A percentile compares a stretch with the other conserved stretches of the same genome.
phyloP scores from a whole-genome alignment of 306 rosid species.

The Vicia villosa region DNA sequence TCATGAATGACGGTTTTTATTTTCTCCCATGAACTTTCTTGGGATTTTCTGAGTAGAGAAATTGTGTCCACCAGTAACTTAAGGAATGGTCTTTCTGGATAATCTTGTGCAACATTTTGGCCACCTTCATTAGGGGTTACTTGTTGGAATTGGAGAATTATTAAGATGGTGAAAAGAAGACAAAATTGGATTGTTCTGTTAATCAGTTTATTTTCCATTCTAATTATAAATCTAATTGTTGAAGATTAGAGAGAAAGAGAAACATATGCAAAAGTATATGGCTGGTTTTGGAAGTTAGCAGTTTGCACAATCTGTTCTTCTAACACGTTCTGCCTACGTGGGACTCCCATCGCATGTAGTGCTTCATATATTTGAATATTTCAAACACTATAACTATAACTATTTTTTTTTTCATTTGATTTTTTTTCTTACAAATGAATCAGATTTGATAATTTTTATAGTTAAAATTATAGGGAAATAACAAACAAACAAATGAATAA shows the following conservation, averaged over 20 bases:
- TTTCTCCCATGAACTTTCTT: constrained; percentile 55
- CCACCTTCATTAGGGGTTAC: constrained; percentile 42
- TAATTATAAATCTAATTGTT: neutral
- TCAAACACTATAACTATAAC: constrained; percentile 37
- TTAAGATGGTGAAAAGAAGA: constrained; percentile 42
- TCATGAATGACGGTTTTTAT: constrained; percentile 48
- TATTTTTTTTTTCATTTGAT: no score
- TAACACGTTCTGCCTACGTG: constrained; percentile 43
- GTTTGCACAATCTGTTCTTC: neutral
- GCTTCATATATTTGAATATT: constrained; percentile 47
- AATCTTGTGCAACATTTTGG: constrained; percentile 36
- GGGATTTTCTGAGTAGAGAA: constrained; percentile 52
- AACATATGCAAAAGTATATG: neutral
- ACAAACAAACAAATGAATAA: no score
- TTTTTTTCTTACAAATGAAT: no score
- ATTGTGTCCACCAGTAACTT: constrained; percentile 46
- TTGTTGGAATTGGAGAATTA: constrained; percentile 44
- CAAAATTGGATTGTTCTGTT: constrained; percentile 42
- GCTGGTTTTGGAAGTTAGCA: constrained; percentile 1
- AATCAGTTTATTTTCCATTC: constrained; percentile 48
- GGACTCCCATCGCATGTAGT: constrained; percentile 47
- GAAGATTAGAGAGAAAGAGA: constrained; percentile 17
- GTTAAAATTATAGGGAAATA: no score
- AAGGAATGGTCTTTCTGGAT: constrained; percentile 43
- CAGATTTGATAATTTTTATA: no score